phyloP scores from a whole-genome alignment of 805 yeast genomes.

The Starmerella floricola region DNA sequence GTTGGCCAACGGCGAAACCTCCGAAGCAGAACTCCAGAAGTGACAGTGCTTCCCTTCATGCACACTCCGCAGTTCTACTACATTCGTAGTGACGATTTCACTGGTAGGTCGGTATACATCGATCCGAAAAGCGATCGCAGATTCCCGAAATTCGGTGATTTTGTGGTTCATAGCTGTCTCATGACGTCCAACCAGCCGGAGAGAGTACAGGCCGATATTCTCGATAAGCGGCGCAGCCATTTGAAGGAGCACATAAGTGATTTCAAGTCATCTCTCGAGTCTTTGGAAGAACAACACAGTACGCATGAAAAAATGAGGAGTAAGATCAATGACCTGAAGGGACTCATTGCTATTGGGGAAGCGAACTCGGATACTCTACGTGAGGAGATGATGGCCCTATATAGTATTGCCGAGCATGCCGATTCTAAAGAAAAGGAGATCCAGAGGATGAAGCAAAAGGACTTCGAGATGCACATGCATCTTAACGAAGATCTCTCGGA shows the following conservation, averaged over 20 bases:
- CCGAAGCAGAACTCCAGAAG: slow-evolving; percentile 23
- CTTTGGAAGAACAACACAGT: slow-evolving; percentile 19
- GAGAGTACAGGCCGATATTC: slow-evolving; percentile 23
- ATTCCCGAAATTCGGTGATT: slow-evolving; percentile 40
- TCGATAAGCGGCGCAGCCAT: slow-evolving; percentile 24
- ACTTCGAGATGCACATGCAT: background rate
- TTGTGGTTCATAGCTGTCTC: slow-evolving; percentile 53
- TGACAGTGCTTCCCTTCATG: slow-evolving; percentile 49
- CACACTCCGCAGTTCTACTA: slow-evolving; percentile 61
- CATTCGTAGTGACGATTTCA: slow-evolving; percentile 46
- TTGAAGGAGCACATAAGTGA: slow-evolving; percentile 27
- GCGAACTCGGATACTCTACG: slow-evolving; percentile 2
- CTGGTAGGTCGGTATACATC: slow-evolving; percentile 29
- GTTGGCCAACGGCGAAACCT: slow-evolving; percentile 32
- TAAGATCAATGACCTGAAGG: slow-evolving; percentile 4
- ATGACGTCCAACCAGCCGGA: slow-evolving; percentile 28
- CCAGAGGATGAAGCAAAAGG: background rate
- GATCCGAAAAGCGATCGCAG: slow-evolving; percentile 20
- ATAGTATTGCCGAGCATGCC: slow-evolving; percentile 10
- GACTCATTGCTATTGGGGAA: slow-evolving; percentile 8
- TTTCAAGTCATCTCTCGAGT: slow-evolving; percentile 26
- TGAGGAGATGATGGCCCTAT: slow-evolving; percentile 13
- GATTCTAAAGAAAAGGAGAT: slow-evolving; percentile 13
- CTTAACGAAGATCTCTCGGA: background rate
- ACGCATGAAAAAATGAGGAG: background rate